Conservation (phyloP, 257 asterid genomes). For the Capsicum baccatum region DNA sequence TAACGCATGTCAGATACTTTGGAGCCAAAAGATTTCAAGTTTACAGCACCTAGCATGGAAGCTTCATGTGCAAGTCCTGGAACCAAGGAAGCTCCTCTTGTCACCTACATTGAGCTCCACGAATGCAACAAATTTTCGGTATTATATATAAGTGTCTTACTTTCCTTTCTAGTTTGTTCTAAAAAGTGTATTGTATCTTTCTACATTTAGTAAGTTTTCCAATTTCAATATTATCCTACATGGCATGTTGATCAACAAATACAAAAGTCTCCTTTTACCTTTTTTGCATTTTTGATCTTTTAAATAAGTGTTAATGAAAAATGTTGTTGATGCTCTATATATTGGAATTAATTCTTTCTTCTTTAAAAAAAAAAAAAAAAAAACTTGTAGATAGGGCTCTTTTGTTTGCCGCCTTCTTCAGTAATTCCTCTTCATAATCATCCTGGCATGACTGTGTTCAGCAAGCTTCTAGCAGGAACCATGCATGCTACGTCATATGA, state of each 20-base stretch:
- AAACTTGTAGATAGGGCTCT: constrained; percentile 40
- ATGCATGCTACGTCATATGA: constrained; percentile 46
- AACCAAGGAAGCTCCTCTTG: constrained; percentile 24
- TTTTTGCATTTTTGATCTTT: neutral
- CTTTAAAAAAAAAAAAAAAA: no score
- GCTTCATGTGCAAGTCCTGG: constrained; percentile 11
- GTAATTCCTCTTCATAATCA: constrained; percentile 56
- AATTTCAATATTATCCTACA: no score
- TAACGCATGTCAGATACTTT: constrained; percentile 21
- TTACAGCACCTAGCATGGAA: constrained; percentile 30
- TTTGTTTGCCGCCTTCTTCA: constrained; percentile 42
- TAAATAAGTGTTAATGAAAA: neutral
- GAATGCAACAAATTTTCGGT: constrained; percentile 38
- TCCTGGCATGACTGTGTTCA: constrained; percentile 49
- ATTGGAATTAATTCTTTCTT: neutral
- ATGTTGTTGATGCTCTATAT: no score
- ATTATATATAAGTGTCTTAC: neutral
- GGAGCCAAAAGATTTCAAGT: constrained; percentile 30
- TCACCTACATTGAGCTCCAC: constrained; percentile 32
- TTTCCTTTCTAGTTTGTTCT: no score
- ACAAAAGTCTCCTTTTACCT: neutral
- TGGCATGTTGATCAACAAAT: no score
- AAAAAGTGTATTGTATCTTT: no score
- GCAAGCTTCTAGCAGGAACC: constrained; percentile 46
- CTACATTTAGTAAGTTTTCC: no score